Evolutionary conservation across 768 basidiomycete genomes (phyloP).

Genomic region (Suillus clintonianus): DNA sequence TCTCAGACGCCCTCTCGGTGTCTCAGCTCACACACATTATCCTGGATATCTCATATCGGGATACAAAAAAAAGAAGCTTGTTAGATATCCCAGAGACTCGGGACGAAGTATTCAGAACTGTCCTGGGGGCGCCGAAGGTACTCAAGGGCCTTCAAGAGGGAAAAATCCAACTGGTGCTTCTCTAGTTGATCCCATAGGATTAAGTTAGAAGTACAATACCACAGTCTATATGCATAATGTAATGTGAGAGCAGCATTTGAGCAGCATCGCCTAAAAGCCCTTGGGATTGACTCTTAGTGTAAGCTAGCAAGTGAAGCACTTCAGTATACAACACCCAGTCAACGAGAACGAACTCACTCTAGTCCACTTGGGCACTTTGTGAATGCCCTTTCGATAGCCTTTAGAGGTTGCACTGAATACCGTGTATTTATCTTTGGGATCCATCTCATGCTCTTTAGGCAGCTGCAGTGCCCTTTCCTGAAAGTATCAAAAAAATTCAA

Average conservation of each 20-base stretch:
- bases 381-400: slow-evolving; percentile 92
- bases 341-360: slow-evolving; percentile 53
- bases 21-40: slow-evolving; percentile 84
- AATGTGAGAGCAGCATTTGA: no score
- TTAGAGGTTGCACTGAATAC: slow-evolving; percentile 68
- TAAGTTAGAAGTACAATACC: slow-evolving; percentile 3
- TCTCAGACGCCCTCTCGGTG: slow-evolving; percentile 66
- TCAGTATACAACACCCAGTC: slow-evolving; percentile 5
- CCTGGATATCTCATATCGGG: slow-evolving; percentile 72
- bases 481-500: not conserved
- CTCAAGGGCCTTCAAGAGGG: slow-evolving; percentile 66
- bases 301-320: slow-evolving; percentile 46
- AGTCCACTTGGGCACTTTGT: slow-evolving; percentile 98
- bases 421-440: slow-evolving; percentile 92
- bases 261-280: slow-evolving; percentile 66
- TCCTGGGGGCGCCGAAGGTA: slow-evolving; percentile 65
- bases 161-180: slow-evolving; percentile 79
- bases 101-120: slow-evolving; percentile 75
- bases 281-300: slow-evolving; percentile 87
- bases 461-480: slow-evolving; percentile 77
- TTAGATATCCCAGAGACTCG: slow-evolving; percentile 85
- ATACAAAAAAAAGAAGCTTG: slow-evolving; percentile 73
- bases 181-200: slow-evolving; percentile 40
- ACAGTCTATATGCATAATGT: slow-evolving; percentile 2
- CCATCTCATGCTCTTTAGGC: slow-evolving; percentile 95